These are phyloP conservation scores for Verticillium isaacii DNA, from an alignment of 2,329 filamentous ascomycete species.

Conservation along the genomic window DNA sequence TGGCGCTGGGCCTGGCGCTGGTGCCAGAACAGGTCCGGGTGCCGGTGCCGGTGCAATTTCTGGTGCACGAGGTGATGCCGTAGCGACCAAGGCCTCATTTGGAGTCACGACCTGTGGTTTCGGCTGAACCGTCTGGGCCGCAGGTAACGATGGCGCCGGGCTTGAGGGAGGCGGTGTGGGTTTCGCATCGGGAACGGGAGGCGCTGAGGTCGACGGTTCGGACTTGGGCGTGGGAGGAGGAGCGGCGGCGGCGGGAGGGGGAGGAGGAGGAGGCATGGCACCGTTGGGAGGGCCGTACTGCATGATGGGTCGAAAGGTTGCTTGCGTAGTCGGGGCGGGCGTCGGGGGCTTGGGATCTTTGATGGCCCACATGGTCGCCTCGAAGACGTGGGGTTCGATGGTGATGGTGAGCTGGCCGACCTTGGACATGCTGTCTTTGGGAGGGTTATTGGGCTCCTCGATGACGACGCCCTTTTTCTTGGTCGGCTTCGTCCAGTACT, in stretches of 20 bases:
- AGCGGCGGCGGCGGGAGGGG: conserved; percentile 6
- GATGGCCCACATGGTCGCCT: conserved; percentile 68
- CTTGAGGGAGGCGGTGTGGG: neutral
- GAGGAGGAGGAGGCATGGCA: conserved; percentile 48
- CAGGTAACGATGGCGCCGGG: neutral
- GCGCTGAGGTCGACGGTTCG: neutral
- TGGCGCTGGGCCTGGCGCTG: conserved; percentile 11
- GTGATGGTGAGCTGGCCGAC: conserved; percentile 70
- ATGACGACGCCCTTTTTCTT: conserved; percentile 62
- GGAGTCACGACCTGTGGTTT: conserved; percentile 4
- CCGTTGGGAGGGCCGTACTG: conserved; percentile 64
- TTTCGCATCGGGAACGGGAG: neutral
- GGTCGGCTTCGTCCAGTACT: conserved; percentile 70
- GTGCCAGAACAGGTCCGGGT: conserved; percentile 11
- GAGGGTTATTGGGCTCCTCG: conserved; percentile 61
- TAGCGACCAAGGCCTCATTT: neutral
- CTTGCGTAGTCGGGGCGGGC: conserved; percentile 22
- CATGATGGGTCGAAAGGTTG: conserved; percentile 48
- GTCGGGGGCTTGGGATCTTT: conserved; percentile 55
- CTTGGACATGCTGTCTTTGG: conserved; percentile 67
- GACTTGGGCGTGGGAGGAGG: conserved; percentile 5
- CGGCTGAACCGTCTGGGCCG: conserved; percentile 2
- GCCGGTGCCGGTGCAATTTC: conserved; percentile 1
- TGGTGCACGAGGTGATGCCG: neutral
- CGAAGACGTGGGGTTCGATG: conserved; percentile 75